These are phyloP conservation scores for Scutellaria galericulata DNA, from an alignment of 257 asterid species.

Conservation along the genomic window DNA sequence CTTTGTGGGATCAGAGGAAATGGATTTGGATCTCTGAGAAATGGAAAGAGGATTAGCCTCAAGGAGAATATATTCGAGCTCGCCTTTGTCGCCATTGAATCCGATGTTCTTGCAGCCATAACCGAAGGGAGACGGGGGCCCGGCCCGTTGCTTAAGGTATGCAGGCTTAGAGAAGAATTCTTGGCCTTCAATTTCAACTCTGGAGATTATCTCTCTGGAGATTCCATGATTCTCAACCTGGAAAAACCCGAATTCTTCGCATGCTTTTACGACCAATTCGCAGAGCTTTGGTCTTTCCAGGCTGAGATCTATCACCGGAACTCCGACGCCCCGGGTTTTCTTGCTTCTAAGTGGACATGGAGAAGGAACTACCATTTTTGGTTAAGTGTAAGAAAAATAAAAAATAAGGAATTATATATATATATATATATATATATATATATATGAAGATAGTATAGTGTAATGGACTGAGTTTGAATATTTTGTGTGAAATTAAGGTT, in stretches of 20 bases:
- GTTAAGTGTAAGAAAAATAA: too few relatives aligned
- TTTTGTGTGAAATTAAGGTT: not conserved
- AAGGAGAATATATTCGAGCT: slow-evolving; percentile 68
- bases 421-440: too few relatives aligned
- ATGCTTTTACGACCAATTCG: slow-evolving; percentile 53
- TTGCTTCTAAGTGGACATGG: slow-evolving; percentile 41
- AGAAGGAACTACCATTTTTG: slow-evolving; percentile 48
- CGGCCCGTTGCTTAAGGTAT: slow-evolving; percentile 58
- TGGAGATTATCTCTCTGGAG: slow-evolving; percentile 45
- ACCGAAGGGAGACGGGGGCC: slow-evolving; percentile 66
- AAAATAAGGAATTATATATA: too few relatives aligned
- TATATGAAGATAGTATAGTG: too few relatives aligned
- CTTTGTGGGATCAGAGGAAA: slow-evolving; percentile 48
- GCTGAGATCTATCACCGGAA: slow-evolving; percentile 64
- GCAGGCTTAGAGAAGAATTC: slow-evolving; percentile 56
- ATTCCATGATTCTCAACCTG: slow-evolving; percentile 67
- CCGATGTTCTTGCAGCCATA: slow-evolving; percentile 85
- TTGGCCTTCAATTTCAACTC: slow-evolving; percentile 50
- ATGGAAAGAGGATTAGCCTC: slow-evolving; percentile 56
- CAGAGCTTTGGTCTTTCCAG: slow-evolving; percentile 42
- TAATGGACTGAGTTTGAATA: not conserved
- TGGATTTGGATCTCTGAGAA: slow-evolving; percentile 42
- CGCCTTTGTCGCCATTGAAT: slow-evolving; percentile 73
- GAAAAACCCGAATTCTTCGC: slow-evolving; percentile 72
- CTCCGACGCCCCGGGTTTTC: slow-evolving; percentile 45